A percentile compares a stretch with the other conserved stretches of the same genome.
These are phyloP conservation scores for Botrytis fragariae DNA, from an alignment of 2,329 filamentous ascomycete species.

Conservation along the genomic window DNA sequence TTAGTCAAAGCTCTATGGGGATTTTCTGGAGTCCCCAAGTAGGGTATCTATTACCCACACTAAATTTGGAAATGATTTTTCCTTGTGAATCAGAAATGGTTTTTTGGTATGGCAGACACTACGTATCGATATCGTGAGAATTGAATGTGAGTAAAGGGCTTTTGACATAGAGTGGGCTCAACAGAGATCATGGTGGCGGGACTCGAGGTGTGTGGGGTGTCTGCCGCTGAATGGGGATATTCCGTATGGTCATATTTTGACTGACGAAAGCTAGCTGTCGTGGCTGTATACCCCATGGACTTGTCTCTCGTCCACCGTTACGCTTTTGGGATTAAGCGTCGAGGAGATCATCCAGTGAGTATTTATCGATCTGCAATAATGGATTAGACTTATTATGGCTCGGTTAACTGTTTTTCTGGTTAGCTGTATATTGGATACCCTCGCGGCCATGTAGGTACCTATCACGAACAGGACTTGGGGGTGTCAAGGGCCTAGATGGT, in stretches of 20 bases:
- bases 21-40: neutral
- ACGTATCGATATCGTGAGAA: neutral
- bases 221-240: neutral
- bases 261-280: neutral
- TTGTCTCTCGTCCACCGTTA: neutral
- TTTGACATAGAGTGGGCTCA: neutral
- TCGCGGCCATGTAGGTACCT: neutral
- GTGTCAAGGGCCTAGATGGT: neutral
- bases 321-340: neutral
- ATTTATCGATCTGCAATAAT: neutral
- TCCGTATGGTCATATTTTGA: neutral
- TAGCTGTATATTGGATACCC: neutral
- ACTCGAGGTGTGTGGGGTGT: neutral
- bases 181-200: neutral
- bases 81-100: neutral
- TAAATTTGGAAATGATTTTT: neutral
- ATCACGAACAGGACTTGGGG: neutral
- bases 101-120: neutral
- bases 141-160: neutral
- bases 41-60: neutral
- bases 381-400: neutral
- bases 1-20: conserved; percentile 9
- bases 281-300: neutral
- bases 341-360: neutral
- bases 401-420: neutral